Evolutionary conservation across 2,329 filamentous ascomycete species (phyloP), one percentile per base, ranked within the genome.

Genomic region (Beauveria sp.): DNA sequence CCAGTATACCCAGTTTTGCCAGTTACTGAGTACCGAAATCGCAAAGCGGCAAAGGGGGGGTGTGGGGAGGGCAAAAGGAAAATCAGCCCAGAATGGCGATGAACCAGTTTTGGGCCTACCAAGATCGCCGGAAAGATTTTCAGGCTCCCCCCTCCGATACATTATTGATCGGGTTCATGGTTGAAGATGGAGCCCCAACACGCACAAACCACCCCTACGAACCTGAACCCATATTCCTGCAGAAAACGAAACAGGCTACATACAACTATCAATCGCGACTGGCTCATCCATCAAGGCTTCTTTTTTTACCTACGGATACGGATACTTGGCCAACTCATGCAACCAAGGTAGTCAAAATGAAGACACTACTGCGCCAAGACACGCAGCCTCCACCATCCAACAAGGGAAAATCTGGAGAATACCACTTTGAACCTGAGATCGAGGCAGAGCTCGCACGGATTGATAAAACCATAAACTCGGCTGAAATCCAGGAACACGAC

Each of bases 81-180:
- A 53, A 40, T 3, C 7, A 40, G 48, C 26, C 22, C 12, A n/a
- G 44, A 47, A 47, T 47, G 44, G 44, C 24, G 9, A 26, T 47
- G 44, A 28, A 26, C 37, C 6, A 18, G 16, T 20, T 8, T 54
- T 34, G 16, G 22, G 34, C 24, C 18, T 9, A n/a, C 26, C 18
- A 54, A 26, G 51, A 54, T 54, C 51, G 34, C 51, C 51, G 51
- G 51, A 54, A 26, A 54, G 34, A 54, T 54, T 54, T n/a, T 37
- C 51, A 43, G 51, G 34, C 37, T 22, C 22, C 22, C 9, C 22
- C 9, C 20, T 53, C 51, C 51, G 51, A 54, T 54, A 54, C 26
- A 54, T 54, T 34, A 34, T 50, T 41, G 30, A 54, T 54, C 37
- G 51, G 48, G 28, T 9, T 37, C 30, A 10, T 34, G 48, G 14